phyloP scores from a whole-genome alignment of 306 rosid genomes.

The Quercus rubra region DNA sequence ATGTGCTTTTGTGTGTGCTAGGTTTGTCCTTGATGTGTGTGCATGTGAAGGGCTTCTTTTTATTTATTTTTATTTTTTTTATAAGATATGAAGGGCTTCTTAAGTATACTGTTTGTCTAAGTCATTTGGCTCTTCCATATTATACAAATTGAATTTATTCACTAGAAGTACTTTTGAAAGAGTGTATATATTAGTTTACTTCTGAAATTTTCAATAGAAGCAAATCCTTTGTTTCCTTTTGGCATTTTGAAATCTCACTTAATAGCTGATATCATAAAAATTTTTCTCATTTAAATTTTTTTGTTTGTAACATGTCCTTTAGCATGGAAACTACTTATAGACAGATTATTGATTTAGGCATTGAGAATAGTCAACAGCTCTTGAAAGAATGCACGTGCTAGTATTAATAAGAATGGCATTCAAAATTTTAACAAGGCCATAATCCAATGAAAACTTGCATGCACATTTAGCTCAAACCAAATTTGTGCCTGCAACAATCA shows the following conservation, averaged over 20 bases:
- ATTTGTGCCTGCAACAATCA: too few relatives aligned
- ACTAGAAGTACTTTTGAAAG: too few relatives aligned
- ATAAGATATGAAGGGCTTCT: constrained; percentile 11
- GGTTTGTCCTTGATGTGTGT: constrained; percentile 25
- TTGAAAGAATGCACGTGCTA: not conserved
- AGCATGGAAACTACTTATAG: not conserved
- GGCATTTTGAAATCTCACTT: not conserved
- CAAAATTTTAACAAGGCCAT: too few relatives aligned
- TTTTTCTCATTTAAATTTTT: too few relatives aligned
- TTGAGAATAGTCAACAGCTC: not conserved
- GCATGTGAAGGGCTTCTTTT: constrained; percentile 12
- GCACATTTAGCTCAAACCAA: too few relatives aligned
- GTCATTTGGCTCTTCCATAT: not conserved
- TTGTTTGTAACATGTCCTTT: not conserved
- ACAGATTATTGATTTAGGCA: not conserved
- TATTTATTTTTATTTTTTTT: too few relatives aligned
- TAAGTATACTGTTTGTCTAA: not conserved
- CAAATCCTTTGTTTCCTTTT: not conserved
- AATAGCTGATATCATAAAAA: too few relatives aligned
- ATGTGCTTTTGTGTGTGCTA: constrained; percentile 39
- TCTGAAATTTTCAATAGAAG: too few relatives aligned
- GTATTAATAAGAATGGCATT: not conserved
- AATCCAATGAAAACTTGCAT: too few relatives aligned
- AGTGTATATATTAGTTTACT: too few relatives aligned
- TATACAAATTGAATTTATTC: too few relatives aligned